Percentiles rank a stretch among this genome's conserved stretches.
These are phyloP conservation scores for Nemophila menziesii DNA, from an alignment of 257 asterid genomes.

Conservation along the genomic window DNA sequence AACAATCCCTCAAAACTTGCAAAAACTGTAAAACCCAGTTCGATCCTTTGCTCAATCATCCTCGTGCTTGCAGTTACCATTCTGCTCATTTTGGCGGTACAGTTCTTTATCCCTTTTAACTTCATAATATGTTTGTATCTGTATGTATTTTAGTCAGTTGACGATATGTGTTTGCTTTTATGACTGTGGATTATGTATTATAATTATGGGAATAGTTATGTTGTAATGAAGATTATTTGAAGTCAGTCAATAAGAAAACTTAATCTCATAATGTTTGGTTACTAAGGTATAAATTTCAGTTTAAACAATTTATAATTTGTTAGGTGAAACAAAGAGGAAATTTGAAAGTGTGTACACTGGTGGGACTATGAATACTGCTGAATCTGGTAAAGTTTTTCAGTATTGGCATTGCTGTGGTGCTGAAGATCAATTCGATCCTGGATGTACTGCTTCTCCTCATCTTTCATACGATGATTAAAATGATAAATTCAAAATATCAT, in stretches of 20 bases:
- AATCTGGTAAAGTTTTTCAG: conserved; percentile 59
- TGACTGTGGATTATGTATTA: background rate
- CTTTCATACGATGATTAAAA: conserved; percentile 72
- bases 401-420: conserved; percentile 99
- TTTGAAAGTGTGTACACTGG: conserved; percentile 85
- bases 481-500: background rate
- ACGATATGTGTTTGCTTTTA: too few relatives aligned
- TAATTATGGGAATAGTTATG: too few relatives aligned
- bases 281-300: too few relatives aligned
- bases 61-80: conserved; percentile 76
- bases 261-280: too few relatives aligned
- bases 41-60: conserved; percentile 74
- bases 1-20: conserved; percentile 50
- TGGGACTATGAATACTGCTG: conserved; percentile 83
- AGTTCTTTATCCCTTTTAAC: background rate
- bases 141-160: background rate
- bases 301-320: too few relatives aligned
- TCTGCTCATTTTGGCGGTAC: conserved; percentile 91
- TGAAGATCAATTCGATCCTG: conserved; percentile 76
- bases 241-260: too few relatives aligned
- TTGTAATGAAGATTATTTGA: too few relatives aligned
- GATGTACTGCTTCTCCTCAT: conserved; percentile 90
- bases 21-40: conserved; percentile 75
- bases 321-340: conserved; percentile 95
- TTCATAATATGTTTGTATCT: background rate